Base-by-base conservation (phyloP, 2,329 filamentous ascomycete genomes). In the Trichophyton mentagrophytes region DNA sequence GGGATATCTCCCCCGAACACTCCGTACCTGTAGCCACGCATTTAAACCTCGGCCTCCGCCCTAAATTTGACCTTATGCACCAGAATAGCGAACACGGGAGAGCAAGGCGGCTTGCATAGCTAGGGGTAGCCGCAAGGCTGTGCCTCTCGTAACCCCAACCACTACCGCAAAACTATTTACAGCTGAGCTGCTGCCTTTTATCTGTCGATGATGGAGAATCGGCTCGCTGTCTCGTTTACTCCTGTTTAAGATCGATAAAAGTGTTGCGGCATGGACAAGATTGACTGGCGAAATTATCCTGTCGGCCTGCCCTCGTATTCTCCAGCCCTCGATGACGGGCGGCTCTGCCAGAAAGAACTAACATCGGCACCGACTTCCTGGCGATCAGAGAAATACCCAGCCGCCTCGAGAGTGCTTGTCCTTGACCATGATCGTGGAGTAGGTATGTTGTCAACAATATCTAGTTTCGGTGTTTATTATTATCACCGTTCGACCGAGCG, bases 311-410 rank as follows among this genome's bases (percentile, higher is more conserved):
- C 61, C 17, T 62, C 61, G 40, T 62, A 62, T 49, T 62, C 61
- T 15, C 61, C 61, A 11, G 61, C 61, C n/a, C 42, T 62, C 36
- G 61, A 62, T 49, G 61, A 62, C 17, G 61, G 61, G 17, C 33
- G 55, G 57, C 61, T 62, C 38, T 62, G 61, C 17, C 61, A 62
- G 51, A 25, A 58, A 40, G 61, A 62, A 36, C 57, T 62, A 13
- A 62, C 33, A 20, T 57, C 61, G 4, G n/a, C 51, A 30, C 20
- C 61, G 13, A 62, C 61, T 42, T 62, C 61, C 2, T 62, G 61
- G 61, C 47, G 61, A 33, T 62, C 61, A 17, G 61, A 62, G 38
- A 62, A 55, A 33, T 62, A 62, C 27, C 61, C 61, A 40, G 51
- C 20, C 5, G 47, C 13, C 7, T 62, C 61, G 51, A 36, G 27